Evolutionary conservation across 2,329 filamentous ascomycete species (phyloP).

Genomic region (Hymenoscyphus salicellus): DNA sequence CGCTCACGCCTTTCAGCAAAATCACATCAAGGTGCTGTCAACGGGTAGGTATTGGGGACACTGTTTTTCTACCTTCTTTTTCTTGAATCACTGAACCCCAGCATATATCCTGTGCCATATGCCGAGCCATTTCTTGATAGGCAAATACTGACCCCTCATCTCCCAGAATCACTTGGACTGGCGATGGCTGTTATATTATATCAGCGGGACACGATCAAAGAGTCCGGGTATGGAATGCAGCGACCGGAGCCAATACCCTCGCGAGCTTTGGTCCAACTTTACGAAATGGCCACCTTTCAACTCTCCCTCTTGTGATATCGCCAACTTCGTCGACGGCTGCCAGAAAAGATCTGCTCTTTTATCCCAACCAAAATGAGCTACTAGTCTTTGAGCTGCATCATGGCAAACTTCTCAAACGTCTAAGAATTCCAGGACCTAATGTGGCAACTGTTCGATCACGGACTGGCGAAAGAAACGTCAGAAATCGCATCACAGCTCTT

Average conservation of each 20-base stretch:
- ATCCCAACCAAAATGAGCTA: constrained; percentile 78
- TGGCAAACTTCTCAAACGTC: constrained; percentile 66
- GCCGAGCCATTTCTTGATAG: too few relatives aligned
- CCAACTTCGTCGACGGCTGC: constrained; percentile 57
- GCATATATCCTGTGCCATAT: too few relatives aligned
- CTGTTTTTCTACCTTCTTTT: too few relatives aligned
- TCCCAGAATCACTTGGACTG: constrained; percentile 80
- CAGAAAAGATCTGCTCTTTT: constrained; percentile 68
- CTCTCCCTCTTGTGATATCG: constrained; percentile 58
- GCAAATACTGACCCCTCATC: too few relatives aligned
- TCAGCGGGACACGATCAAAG: constrained; percentile 80
- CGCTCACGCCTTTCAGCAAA: constrained; percentile 51
- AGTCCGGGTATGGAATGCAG: constrained; percentile 82
- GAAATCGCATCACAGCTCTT: constrained; percentile 69
- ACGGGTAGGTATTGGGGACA: too few relatives aligned
- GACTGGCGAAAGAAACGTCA: constrained; percentile 55
- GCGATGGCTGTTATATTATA: constrained; percentile 72
- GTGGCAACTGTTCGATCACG: constrained; percentile 46
- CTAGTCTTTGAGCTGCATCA: constrained; percentile 76
- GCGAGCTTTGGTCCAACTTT: constrained; percentile 82
- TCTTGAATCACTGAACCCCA: too few relatives aligned
- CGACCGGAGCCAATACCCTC: constrained; percentile 79
- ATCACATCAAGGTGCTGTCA: constrained; percentile 80
- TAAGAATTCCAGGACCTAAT: constrained; percentile 62
- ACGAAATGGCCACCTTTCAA: constrained; percentile 66